Percentiles rank a stretch among this genome's conserved stretches.
Conservation (phyloP, 2,329 filamentous ascomycete species). For the Neonectria ditissima region DNA sequence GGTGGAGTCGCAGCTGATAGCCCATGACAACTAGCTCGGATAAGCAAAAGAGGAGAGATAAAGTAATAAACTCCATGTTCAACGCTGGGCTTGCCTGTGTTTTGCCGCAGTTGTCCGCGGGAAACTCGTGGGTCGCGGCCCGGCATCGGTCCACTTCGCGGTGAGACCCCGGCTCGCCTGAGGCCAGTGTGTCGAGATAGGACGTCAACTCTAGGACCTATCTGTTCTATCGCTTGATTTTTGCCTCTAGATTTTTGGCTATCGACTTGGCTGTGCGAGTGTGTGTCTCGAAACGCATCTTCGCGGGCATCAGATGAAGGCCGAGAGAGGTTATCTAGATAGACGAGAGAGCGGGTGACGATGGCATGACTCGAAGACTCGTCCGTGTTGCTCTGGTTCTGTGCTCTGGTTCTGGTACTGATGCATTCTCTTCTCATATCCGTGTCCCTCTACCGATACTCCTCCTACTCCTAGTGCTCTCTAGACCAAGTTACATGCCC, state of each 20-base stretch:
- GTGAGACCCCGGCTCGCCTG: neutral
- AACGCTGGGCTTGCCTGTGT: constrained; percentile 1
- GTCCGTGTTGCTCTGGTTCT: neutral
- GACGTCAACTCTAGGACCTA: constrained; percentile 16
- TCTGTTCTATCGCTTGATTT: neutral
- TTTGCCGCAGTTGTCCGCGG: constrained; percentile 34
- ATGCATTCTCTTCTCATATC: neutral
- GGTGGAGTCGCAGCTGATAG: constrained; percentile 2
- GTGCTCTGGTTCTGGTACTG: no score
- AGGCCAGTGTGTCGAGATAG: constrained; percentile 27
- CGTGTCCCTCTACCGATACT: neutral
- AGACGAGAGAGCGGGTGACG: neutral
- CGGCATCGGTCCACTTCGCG: neutral
- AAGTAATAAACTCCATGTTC: no score
- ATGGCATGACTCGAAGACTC: no score
- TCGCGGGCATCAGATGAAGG: neutral
- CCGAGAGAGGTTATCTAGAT: no score
- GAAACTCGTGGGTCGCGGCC: constrained; percentile 4
- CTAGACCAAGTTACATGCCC: neutral
- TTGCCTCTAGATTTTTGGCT: neutral
- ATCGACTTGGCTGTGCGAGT: neutral
- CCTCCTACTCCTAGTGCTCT: neutral
- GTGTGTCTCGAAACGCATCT: neutral
- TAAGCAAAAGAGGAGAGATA: constrained; percentile 8
- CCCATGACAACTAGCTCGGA: constrained; percentile 25